Conservation (phyloP, 164 flowering plant species). For the grape (Vitis vinifera) region ASM3070453v1 NC_081817.1:5885501-5886000, state of each 20-base stretch:
- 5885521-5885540: background rate
- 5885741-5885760: background rate
- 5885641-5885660: constrained; percentile 1
- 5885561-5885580: background rate
- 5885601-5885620: background rate
- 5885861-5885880: background rate
- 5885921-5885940: constrained; percentile 80
- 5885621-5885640: background rate
- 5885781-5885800: background rate
- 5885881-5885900: constrained; percentile 1
- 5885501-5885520: background rate
- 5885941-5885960: constrained; percentile 70
- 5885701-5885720: background rate
- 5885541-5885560: background rate
- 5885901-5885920: constrained; percentile 26
- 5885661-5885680: background rate
- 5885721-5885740: background rate
- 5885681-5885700: background rate
- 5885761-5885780: background rate
- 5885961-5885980: constrained; percentile 69
- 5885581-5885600: background rate
- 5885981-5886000: constrained; percentile 86
- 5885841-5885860: no score
- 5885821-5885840: background rate
- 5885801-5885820: background rate